Evolutionary conservation across 225 moss, liverwort and hornwort species (phyloP).

Genomic region (Sphagnum contortum): DNA sequence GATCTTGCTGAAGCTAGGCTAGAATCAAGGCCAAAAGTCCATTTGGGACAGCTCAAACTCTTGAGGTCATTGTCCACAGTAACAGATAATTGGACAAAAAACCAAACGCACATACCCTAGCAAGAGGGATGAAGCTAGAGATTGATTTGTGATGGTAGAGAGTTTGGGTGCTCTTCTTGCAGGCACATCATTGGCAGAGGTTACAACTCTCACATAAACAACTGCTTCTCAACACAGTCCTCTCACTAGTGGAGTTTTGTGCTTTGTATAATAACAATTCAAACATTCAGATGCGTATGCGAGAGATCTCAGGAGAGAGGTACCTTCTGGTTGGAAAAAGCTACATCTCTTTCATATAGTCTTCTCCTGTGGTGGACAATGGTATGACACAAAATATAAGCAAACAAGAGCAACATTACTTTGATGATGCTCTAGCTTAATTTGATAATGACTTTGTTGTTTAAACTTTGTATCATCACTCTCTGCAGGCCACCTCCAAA

Average conservation of each 20-base stretch:
- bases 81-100: no score
- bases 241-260: conserved; percentile 77
- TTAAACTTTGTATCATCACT: not conserved
- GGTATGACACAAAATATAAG: not conserved
- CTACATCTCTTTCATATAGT: not conserved
- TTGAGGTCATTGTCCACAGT: no score
- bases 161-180: conserved; percentile 9
- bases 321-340: conserved; percentile 1
- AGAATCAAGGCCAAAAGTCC: not conserved
- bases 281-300: conserved; percentile 64
- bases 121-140: no score
- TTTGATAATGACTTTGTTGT: not conserved
- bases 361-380: not conserved
- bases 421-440: not conserved
- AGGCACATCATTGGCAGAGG: conserved; percentile 77
- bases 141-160: not conserved
- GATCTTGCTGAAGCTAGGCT: not conserved
- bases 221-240: conserved; percentile 70
- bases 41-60: no score
- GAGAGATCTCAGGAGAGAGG: conserved; percentile 66
- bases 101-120: no score
- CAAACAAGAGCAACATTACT: not conserved
- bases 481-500: conserved; percentile 63
- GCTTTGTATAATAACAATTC: conserved; percentile 70
- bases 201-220: conserved; percentile 65